Evolutionary conservation across 345 rosid genomes (phyloP).

Genomic region (Angophora floribunda): DNA sequence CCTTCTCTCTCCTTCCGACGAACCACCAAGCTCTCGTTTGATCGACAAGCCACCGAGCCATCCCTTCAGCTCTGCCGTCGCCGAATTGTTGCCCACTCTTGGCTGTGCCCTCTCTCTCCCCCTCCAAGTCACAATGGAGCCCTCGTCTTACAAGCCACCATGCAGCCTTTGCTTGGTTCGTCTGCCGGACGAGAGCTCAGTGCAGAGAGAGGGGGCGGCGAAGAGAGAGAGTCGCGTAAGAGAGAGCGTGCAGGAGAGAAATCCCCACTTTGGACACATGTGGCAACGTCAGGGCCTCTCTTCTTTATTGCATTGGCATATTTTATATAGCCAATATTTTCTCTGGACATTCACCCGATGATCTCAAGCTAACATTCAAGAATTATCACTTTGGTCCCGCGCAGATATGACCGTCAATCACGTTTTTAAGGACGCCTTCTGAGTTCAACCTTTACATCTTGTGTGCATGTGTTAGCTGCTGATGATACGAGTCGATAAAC

Average conservation of each 20-base stretch:
- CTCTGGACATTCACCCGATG: neutral
- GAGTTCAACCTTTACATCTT: neutral
- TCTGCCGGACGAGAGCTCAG: too few relatives aligned
- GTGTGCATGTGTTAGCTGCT: neutral
- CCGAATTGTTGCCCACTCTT: too few relatives aligned
- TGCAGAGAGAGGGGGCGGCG: too few relatives aligned
- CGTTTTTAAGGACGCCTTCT: neutral
- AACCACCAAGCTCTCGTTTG: too few relatives aligned
- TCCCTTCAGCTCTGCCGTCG: neutral
- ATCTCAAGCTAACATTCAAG: neutral
- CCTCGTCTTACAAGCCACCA: too few relatives aligned
- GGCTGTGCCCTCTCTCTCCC: too few relatives aligned
- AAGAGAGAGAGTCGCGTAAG: too few relatives aligned
- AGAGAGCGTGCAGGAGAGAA: too few relatives aligned
- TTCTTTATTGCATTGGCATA: accelerated
- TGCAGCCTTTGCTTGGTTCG: too few relatives aligned
- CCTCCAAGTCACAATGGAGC: too few relatives aligned
- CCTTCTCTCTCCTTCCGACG: accelerated
- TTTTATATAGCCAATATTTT: too few relatives aligned
- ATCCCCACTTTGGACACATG: accelerated
- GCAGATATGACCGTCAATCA: neutral
- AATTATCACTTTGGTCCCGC: neutral
- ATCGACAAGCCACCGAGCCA: accelerated
- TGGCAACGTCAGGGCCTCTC: too few relatives aligned
- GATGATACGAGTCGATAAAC: neutral